Base-by-base conservation (phyloP, 192 early-diverging fungal genomes). In the Funneliformis geosporum region DNA sequence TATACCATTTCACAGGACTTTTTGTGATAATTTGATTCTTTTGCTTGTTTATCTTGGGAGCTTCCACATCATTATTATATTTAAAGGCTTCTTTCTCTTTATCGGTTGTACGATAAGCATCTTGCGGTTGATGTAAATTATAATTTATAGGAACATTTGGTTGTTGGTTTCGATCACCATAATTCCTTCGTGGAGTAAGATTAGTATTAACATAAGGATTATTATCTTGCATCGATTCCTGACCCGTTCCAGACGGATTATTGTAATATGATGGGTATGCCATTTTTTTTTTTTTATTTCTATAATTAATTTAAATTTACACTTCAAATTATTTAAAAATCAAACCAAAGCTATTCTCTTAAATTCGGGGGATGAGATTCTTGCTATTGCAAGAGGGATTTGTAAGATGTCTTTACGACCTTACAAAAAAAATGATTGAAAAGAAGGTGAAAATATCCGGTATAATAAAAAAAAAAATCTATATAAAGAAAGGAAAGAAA, bases 1-100 rank as follows among this genome's bases (percentile, higher is more conserved):
- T 72, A 23, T 72, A 72, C 70, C 70, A 72, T 27, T 72, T 72
- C 18, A 72, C 70, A 12, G 70, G 43, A 50, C 23, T 28, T 44
- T 47, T 44, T 60, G 73, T n/a, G 39, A 75, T 60, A 40, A 75
- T 60, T 60, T 60, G 50, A 55, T 55, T 55, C 18, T 18, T 55
- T 55, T 55, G 50, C 16, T 55, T 55, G 0, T 55, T 55, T 6
- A 1, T 0, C 5, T 21, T 14, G 7, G 50, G 0, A 21, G 50
- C 0, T 55, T 18, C 14, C 21, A 6, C 50, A 21, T 21, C 50
- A 55, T 55, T 3, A 14, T 55, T 4, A 18, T 21, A 55, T 55
- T 5, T 6, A 6, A 55, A 0, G 18, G 33, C 1, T 33, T 2
- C 33, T 33, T 55, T n/a, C 50, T 55, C 50, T 21, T 55, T 55